Percentiles rank a stretch among this genome's conserved stretches.
Evolutionary conservation across 2,329 filamentous ascomycete genomes (phyloP).

Genomic region (Periglandula ipomoeae): DNA sequence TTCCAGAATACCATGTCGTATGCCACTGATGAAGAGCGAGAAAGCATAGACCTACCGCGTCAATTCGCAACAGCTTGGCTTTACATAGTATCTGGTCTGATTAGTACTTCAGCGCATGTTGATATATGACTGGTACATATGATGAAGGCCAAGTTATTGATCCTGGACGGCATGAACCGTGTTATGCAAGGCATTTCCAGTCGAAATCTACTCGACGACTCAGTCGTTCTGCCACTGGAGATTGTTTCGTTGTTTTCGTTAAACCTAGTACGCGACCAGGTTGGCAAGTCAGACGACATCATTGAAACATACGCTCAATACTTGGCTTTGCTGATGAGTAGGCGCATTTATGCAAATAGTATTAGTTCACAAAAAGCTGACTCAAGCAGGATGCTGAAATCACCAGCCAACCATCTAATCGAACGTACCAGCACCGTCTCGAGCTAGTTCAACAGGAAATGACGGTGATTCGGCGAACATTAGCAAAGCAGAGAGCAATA

Average conservation of each 20-base stretch:
- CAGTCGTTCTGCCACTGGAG: conserved; percentile 32
- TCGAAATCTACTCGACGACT: conserved; percentile 23
- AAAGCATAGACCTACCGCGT: conserved; percentile 23
- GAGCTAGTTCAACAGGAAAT: conserved; percentile 33
- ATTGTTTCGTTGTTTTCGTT: conserved; percentile 30
- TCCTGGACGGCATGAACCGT: conserved; percentile 27
- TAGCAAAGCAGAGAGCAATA: conserved; percentile 23
- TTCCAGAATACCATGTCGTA: conserved; percentile 21
- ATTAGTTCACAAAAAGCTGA: not conserved
- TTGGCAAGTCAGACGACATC: conserved; percentile 28
- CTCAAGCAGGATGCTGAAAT: conserved; percentile 3
- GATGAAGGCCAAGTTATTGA: conserved; percentile 18
- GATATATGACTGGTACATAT: conserved; percentile 21
- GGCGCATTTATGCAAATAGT: not conserved
- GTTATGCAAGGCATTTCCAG: conserved; percentile 25
- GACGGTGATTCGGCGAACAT: conserved; percentile 25
- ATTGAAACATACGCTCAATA: conserved; percentile 33
- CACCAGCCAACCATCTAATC: conserved; percentile 22
- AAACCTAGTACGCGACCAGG: conserved; percentile 29
- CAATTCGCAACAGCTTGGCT: conserved; percentile 32
- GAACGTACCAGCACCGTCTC: conserved; percentile 31
- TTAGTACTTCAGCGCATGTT: conserved; percentile 16
- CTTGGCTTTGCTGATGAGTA: conserved; percentile 29
- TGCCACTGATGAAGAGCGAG: conserved; percentile 18
- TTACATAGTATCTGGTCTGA: conserved; percentile 29